These are phyloP conservation scores for Pythium insidiosum DNA, from an alignment of 352 stramenopile species.

Conservation along the genomic window DNA sequence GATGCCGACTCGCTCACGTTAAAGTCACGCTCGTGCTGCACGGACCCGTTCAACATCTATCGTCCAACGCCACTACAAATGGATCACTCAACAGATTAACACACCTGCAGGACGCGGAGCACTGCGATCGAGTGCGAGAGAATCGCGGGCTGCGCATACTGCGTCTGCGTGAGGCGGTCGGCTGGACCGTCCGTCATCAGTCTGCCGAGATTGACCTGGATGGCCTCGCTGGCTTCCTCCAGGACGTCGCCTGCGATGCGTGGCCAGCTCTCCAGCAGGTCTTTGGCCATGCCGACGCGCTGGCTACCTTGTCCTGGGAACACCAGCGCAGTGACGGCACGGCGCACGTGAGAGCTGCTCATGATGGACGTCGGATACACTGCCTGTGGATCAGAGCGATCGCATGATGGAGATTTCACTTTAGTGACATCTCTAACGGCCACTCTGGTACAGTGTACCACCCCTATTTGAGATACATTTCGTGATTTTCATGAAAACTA, in stretches of 20 bases:
- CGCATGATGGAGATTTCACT: no score
- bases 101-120: slow-evolving; percentile 62
- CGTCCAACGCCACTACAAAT: no score
- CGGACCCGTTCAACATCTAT: no score
- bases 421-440: no score
- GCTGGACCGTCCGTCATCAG: slow-evolving; percentile 56
- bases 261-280: slow-evolving; percentile 68
- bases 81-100: no score
- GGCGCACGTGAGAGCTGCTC: no score
- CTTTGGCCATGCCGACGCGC: slow-evolving; percentile 65
- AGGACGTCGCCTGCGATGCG: slow-evolving; percentile 40
- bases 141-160: slow-evolving; percentile 72
- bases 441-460: no score
- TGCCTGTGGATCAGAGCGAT: no score
- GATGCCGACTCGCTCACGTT: slow-evolving; percentile 16
- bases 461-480: no score
- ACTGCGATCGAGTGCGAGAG: slow-evolving; percentile 72
- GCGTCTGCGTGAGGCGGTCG: slow-evolving; percentile 58
- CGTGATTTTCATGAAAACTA: no score
- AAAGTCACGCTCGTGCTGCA: slow-evolving; percentile 51
- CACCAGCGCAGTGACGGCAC: slow-evolving; percentile 51
- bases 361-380: no score
- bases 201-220: slow-evolving; percentile 38
- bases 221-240: slow-evolving; percentile 75
- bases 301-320: slow-evolving; percentile 85